phyloP scores from a whole-genome alignment of 495 filamentous ascomycete genomes.

The Aspergillus steynii region DNA sequence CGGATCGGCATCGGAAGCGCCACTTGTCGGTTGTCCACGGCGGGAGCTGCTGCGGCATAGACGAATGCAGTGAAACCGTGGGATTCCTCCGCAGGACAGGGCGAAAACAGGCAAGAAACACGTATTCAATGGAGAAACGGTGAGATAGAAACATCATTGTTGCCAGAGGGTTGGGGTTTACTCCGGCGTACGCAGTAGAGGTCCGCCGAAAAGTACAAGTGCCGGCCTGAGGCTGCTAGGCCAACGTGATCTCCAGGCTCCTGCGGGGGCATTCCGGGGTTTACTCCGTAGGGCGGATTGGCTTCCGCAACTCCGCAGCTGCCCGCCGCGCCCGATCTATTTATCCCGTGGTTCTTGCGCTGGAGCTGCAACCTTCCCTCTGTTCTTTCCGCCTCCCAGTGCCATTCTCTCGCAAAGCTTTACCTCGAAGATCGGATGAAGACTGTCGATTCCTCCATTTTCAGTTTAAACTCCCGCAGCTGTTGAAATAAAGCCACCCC shows the following conservation, averaged over 20 bases:
- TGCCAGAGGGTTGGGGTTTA: not conserved
- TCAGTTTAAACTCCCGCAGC: not conserved
- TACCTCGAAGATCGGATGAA: not conserved
- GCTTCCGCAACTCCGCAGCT: constrained; percentile 18
- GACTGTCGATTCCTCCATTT: not conserved
- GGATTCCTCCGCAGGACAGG: not conserved
- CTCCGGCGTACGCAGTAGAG: not conserved
- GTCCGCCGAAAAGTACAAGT: not conserved
- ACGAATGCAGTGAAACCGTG: not conserved
- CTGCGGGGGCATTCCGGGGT: constrained; percentile 19
- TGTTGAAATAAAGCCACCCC: not conserved
- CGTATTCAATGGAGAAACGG: not conserved
- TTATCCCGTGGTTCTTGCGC: constrained; percentile 1
- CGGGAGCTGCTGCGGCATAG: constrained; percentile 12
- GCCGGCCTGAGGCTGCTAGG: not conserved
- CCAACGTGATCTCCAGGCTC: not conserved
- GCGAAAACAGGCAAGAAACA: not conserved
- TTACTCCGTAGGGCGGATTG: not conserved
- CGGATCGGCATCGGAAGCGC: constrained; percentile 26
- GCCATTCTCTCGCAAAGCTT: not conserved
- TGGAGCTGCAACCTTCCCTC: constrained; percentile 3
- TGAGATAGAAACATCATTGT: not conserved
- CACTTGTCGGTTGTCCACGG: constrained; percentile 6
- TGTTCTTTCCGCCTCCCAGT: not conserved
- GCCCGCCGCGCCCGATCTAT: constrained; percentile 5